Evolutionary conservation across 371 early-diverging fungal species (phyloP).

Genomic region (Rhizopus sp.): DNA sequence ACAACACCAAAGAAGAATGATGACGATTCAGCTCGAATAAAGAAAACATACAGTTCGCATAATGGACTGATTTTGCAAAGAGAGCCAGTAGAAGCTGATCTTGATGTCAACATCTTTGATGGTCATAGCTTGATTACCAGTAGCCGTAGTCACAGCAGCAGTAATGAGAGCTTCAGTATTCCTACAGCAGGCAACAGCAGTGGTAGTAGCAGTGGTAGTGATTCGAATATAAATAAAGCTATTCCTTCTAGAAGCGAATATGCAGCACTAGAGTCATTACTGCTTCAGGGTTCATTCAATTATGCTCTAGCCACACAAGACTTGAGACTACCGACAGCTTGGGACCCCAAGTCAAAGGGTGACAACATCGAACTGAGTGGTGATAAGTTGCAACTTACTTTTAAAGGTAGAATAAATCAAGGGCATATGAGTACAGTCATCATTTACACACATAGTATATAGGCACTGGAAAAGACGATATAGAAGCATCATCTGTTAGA

Average conservation of each 20-base stretch:
- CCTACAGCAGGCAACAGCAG: not conserved
- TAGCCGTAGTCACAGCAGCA: not conserved
- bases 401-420: conserved; percentile 48
- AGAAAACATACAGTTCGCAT: not conserved
- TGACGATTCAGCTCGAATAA: conserved; percentile 2
- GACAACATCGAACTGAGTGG: conserved; percentile 50
- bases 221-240: not conserved
- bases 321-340: conserved; percentile 50
- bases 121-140: too few species aligned
- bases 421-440: not conserved
- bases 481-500: conserved; percentile 81
- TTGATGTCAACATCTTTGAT: not conserved
- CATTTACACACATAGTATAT: conserved; percentile 5
- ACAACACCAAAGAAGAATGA: conserved; percentile 2
- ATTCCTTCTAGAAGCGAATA: conserved; percentile 10
- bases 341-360: conserved; percentile 62
- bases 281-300: conserved; percentile 9
- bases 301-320: conserved; percentile 24
- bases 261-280: conserved; percentile 7
- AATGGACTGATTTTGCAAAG: not conserved
- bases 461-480: conserved; percentile 79
- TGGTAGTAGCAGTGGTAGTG: not conserved
- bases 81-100: too few species aligned
- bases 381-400: conserved; percentile 52
- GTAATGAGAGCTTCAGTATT: not conserved